Evolutionary conservation across 306 rosid species (phyloP).

Genomic region (Acacia confusa): DNA sequence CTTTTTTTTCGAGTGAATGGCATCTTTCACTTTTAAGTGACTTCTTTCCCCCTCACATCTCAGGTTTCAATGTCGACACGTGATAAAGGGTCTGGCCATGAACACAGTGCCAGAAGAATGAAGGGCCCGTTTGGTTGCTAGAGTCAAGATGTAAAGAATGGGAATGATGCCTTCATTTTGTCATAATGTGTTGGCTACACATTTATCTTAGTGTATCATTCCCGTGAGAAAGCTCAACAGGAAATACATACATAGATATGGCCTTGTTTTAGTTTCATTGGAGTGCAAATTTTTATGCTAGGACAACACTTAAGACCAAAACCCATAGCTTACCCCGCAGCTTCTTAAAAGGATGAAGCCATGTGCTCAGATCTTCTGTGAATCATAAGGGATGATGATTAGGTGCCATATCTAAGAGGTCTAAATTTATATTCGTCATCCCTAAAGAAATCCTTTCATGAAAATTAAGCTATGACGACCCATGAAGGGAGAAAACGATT

Average conservation of each 20-base stretch:
- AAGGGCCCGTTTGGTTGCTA: slow-evolving; percentile 1
- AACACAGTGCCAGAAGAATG: slow-evolving; percentile 62
- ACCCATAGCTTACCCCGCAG: not conserved
- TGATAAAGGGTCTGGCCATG: slow-evolving; percentile 74
- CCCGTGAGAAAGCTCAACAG: not conserved
- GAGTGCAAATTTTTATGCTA: slow-evolving; percentile 8
- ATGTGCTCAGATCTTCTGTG: not conserved
- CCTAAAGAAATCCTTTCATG: not conserved
- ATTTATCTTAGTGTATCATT: not conserved
- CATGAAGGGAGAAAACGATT: not conserved
- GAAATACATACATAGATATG: slow-evolving; percentile 25
- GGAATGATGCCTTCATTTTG: not conserved
- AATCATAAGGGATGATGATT: not conserved
- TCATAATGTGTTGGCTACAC: not conserved
- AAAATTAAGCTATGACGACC: not conserved
- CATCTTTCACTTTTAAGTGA: slow-evolving; percentile 16
- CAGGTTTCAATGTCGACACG: slow-evolving; percentile 98
- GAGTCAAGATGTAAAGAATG: not conserved
- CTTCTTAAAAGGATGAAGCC: not conserved
- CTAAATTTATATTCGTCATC: too few relatives aligned
- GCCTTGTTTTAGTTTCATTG: slow-evolving; percentile 16
- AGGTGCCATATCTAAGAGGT: not conserved
- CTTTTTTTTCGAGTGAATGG: not conserved
- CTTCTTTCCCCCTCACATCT: slow-evolving; percentile 28
- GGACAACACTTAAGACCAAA: slow-evolving; percentile 19